Conservation (phyloP, 1,139 yeast genomes). For the Geotrichum bryndzae region DNA sequence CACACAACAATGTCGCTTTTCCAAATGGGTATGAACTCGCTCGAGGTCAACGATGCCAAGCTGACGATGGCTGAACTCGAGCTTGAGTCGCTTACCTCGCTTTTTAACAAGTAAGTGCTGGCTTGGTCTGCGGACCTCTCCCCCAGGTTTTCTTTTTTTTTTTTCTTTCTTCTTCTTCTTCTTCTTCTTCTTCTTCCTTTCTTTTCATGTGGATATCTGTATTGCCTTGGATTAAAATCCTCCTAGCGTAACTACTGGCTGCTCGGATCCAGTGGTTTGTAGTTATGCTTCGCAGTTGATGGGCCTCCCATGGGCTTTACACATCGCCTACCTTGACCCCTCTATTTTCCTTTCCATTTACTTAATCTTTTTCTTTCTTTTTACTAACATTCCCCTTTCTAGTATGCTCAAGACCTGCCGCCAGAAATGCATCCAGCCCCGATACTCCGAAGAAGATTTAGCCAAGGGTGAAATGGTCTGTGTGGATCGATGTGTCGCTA, state of each 20-base stretch:
- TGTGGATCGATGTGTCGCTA: slow-evolving; percentile 70
- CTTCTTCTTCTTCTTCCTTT: neutral
- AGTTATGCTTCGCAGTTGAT: no score
- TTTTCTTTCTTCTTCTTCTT: neutral
- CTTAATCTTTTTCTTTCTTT: slow-evolving; percentile 3
- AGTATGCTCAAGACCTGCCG: slow-evolving; percentile 53
- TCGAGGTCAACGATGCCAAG: slow-evolving; percentile 59
- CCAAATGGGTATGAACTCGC: slow-evolving; percentile 29
- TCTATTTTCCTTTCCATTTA: neutral
- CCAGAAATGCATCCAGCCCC: slow-evolving; percentile 65
- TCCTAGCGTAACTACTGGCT: no score
- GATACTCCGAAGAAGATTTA: slow-evolving; percentile 73
- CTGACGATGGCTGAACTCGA: slow-evolving; percentile 69
- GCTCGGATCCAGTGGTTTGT: no score
- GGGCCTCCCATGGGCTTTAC: neutral
- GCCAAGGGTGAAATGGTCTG: slow-evolving; percentile 73
- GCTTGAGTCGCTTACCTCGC: slow-evolving; percentile 61
- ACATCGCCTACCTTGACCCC: neutral
- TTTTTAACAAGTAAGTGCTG: slow-evolving; percentile 48
- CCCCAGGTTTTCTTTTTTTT: neutral
- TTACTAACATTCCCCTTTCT: neutral
- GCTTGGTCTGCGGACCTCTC: no score
- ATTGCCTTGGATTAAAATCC: neutral
- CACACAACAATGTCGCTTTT: slow-evolving; percentile 28
- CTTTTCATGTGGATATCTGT: neutral